Conservation (phyloP, 495 filamentous ascomycete species). For the Penicillium arizonense region DNA sequence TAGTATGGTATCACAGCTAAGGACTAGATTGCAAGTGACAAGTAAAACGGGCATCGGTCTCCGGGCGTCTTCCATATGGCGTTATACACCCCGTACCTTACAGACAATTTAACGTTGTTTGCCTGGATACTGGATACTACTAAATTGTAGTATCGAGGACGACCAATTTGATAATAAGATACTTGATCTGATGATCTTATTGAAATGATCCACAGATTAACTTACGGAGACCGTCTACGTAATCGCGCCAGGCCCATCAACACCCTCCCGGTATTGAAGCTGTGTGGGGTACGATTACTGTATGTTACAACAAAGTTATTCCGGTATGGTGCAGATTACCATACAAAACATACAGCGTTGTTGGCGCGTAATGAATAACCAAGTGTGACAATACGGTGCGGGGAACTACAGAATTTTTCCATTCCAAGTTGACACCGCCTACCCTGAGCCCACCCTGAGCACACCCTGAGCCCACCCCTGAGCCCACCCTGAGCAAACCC, state of each 20-base stretch:
- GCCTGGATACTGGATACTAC: too few species aligned
- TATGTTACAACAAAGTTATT: not conserved
- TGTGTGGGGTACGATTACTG: not conserved
- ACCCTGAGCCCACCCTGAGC: too few species aligned
- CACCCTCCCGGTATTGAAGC: not conserved
- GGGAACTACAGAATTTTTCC: constrained; percentile 7
- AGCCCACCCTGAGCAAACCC: too few species aligned
- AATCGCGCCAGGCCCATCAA: not conserved
- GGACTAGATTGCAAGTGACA: not conserved
- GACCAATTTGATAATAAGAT: too few species aligned
- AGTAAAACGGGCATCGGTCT: not conserved
- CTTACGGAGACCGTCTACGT: too few species aligned
- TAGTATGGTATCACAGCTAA: not conserved
- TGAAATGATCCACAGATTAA: not conserved
- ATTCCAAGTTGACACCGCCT: too few species aligned
- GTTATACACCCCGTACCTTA: not conserved
- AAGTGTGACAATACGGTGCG: constrained; percentile 5
- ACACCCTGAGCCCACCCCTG: too few species aligned
- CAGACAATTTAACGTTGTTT: not conserved
- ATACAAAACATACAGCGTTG: constrained; percentile 2
- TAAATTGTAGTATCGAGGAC: too few species aligned
- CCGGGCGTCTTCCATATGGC: not conserved
- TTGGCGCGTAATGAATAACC: not conserved
- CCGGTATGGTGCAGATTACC: not conserved
- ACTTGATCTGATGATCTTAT: too few species aligned